phyloP scores from a whole-genome alignment of 2,329 filamentous ascomycete species.

The Paraphoma chrysanthemicola region DNA sequence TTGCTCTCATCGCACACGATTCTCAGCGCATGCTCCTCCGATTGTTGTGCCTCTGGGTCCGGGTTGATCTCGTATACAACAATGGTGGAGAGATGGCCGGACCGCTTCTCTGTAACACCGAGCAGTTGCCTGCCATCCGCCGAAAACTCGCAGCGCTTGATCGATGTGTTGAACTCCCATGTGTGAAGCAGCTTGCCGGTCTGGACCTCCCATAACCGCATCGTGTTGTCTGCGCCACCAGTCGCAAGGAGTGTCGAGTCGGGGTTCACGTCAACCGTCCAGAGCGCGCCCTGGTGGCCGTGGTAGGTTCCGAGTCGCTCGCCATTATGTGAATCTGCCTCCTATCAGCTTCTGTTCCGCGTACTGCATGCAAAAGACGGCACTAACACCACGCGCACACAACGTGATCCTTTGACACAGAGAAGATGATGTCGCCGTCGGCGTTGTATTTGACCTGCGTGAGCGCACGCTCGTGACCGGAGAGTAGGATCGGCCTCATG shows the following conservation, averaged over 20 bases:
- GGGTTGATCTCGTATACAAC: conserved; percentile 88
- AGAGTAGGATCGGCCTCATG: conserved; percentile 96
- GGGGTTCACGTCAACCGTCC: conserved; percentile 97
- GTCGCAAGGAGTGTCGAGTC: conserved; percentile 90
- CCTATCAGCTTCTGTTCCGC: conserved; percentile 26
- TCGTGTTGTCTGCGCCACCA: conserved; percentile 97
- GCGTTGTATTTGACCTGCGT: conserved; percentile 86
- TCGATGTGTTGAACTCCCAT: conserved; percentile 96
- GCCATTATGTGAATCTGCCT: conserved; percentile 81
- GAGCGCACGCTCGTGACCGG: conserved; percentile 95
- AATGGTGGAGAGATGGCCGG: conserved; percentile 94
- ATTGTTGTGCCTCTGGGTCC: conserved; percentile 83
- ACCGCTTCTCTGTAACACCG: conserved; percentile 97
- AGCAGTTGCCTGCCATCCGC: conserved; percentile 90
- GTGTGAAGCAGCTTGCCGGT: conserved; percentile 92
- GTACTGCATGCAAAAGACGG: conserved; percentile 1
- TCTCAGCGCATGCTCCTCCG: conserved; percentile 78
- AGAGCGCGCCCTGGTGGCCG: conserved; percentile 96
- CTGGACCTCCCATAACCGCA: conserved; percentile 95
- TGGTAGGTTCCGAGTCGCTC: conserved; percentile 94
- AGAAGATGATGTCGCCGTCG: conserved; percentile 97
- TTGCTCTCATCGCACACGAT: conserved; percentile 94
- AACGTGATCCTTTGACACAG: conserved; percentile 92
- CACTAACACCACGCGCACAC: conserved; percentile 85
- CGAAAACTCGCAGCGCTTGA: conserved; percentile 98